phyloP scores from a whole-genome alignment of 1,284 basidiomycete genomes.

The Ceratobasidium sp. region DNA sequence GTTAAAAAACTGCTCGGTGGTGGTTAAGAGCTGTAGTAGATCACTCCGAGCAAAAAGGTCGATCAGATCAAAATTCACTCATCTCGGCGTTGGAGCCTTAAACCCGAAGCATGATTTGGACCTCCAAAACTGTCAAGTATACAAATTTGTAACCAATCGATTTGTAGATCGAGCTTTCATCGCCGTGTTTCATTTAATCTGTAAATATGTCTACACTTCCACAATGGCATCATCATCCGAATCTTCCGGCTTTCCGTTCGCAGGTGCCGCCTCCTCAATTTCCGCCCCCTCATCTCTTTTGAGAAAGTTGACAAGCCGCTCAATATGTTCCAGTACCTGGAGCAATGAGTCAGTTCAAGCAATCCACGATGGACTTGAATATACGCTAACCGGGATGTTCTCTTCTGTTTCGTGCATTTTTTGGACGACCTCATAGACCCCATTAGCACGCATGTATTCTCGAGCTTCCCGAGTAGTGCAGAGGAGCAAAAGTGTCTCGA shows the following conservation, averaged over 20 bases:
- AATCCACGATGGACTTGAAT: background rate
- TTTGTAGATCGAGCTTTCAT: background rate
- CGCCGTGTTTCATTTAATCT: background rate
- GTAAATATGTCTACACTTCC: constrained; percentile 37
- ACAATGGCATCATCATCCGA: constrained; percentile 40
- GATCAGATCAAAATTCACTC: constrained; percentile 14
- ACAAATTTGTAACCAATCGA: background rate
- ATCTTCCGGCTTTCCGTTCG: constrained; percentile 42
- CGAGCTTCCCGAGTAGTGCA: constrained; percentile 91
- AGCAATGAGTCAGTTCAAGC: background rate
- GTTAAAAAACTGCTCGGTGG: constrained; percentile 4
- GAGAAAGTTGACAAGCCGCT: constrained; percentile 77
- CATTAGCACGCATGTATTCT: constrained; percentile 80
- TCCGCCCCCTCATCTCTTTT: constrained; percentile 74
- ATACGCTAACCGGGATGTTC: constrained; percentile 37
- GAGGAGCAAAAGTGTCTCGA: constrained; percentile 90
- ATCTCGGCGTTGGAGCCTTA: constrained; percentile 26
- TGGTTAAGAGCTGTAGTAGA: constrained; percentile 12
- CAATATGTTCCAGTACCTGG: constrained; percentile 72
- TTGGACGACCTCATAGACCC: constrained; percentile 89
- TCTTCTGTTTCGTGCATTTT: constrained; percentile 81
- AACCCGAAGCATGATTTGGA: constrained; percentile 1
- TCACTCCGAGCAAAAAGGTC: constrained; percentile 21
- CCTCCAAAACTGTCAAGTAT: background rate
- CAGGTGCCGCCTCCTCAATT: constrained; percentile 55